Percentiles rank a stretch among this genome's conserved stretches.
phyloP scores from a whole-genome alignment of 2,329 filamentous ascomycete genomes.

The Thermomyces lanuginosus region DNA sequence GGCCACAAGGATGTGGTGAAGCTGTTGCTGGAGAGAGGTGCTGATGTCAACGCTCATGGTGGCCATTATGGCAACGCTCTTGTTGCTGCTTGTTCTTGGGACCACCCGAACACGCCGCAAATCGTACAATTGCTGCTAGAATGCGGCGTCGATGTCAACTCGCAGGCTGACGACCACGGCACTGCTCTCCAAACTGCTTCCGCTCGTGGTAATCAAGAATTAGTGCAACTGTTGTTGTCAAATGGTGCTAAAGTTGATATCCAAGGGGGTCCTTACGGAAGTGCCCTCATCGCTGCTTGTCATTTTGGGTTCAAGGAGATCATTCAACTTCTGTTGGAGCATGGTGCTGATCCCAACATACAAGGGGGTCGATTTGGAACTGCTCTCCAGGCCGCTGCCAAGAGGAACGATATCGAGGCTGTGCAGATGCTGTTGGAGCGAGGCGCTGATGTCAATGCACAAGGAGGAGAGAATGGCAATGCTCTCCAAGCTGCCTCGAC shows the following conservation, averaged over 20 bases:
- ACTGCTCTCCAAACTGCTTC: background rate
- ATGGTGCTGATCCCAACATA: background rate
- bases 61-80: conserved; percentile 6
- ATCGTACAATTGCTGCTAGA: conserved; percentile 11
- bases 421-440: background rate
- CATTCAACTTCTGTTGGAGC: background rate
- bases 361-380: conserved; percentile 1
- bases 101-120: conserved; percentile 6
- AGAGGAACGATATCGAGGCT: conserved; percentile 4
- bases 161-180: background rate
- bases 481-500: conserved; percentile 9
- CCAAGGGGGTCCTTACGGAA: conserved; percentile 10
- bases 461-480: conserved; percentile 4
- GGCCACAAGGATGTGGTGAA: conserved; percentile 6
- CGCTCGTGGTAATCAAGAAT: conserved; percentile 2
- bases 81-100: conserved; percentile 5
- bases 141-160: conserved; percentile 1
- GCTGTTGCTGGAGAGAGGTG: conserved; percentile 6
- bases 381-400: conserved; percentile 1
- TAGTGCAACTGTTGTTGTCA: conserved; percentile 9
- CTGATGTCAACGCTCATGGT: conserved; percentile 8
- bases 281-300: conserved; percentile 14
- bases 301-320: too few species aligned
- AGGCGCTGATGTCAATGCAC: conserved; percentile 1
- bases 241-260: conserved; percentile 13